Evolutionary conservation across 2,329 filamentous ascomycete genomes (phyloP).

Genomic region (Dendryphion nanum): DNA sequence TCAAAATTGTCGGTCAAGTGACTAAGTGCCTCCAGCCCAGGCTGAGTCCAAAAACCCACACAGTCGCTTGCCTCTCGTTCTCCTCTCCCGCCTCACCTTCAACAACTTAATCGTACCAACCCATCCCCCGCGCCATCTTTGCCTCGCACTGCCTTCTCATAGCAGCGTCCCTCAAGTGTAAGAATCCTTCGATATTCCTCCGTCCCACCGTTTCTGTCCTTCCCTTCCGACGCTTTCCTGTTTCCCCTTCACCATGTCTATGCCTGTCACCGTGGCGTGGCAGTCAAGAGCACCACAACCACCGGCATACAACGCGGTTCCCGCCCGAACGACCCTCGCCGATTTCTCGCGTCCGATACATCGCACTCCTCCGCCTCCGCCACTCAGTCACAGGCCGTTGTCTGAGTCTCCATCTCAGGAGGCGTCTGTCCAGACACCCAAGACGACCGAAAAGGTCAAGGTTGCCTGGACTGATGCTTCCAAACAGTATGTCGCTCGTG

Average conservation of each 20-base stretch:
- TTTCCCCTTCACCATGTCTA: slow-evolving; percentile 20
- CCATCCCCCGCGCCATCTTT: not conserved
- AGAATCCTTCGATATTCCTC: not conserved
- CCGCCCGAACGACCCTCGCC: slow-evolving; percentile 42
- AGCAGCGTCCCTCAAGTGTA: not conserved
- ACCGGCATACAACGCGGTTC: slow-evolving; percentile 48
- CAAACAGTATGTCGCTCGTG: slow-evolving; percentile 82
- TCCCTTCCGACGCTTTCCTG: not conserved
- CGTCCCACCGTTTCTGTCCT: not conserved
- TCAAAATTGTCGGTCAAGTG: no score
- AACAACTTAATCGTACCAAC: no score
- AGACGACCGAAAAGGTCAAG: slow-evolving; percentile 57
- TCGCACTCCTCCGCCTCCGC: not conserved
- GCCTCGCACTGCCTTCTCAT: not conserved
- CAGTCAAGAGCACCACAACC: slow-evolving; percentile 20
- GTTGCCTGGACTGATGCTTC: slow-evolving; percentile 81
- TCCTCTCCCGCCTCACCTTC: slow-evolving; percentile 1
- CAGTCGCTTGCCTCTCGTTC: not conserved
- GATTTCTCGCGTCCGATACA: no score
- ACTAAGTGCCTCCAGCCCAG: no score
- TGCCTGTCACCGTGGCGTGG: slow-evolving; percentile 30
- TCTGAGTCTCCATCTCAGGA: not conserved
- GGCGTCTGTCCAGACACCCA: slow-evolving; percentile 23
- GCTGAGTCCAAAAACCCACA: no score
- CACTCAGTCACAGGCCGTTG: not conserved